phyloP scores from a whole-genome alignment of 768 basidiomycete genomes.

The Asterophora lycoperdoides region DNA sequence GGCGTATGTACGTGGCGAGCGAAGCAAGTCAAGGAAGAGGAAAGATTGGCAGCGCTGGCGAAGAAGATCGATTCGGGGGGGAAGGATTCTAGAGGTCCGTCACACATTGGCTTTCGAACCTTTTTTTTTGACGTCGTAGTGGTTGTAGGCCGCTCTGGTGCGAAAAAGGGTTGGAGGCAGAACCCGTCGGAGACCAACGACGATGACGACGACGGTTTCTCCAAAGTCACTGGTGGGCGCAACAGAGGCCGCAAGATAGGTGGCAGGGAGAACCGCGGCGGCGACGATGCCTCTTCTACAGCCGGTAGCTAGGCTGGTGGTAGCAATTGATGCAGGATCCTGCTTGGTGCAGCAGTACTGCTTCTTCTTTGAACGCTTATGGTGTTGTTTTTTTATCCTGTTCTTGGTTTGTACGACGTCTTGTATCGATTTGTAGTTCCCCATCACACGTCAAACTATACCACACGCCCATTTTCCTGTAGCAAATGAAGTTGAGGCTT shows the following conservation, averaged over 20 bases:
- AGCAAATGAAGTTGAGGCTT: no score
- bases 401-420: no score
- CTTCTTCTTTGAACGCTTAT: no score
- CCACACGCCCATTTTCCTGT: no score
- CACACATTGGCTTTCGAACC: background rate
- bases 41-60: conserved; percentile 8
- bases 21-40: conserved; percentile 23
- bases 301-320: background rate
- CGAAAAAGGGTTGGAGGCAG: conserved; percentile 9
- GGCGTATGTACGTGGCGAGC: conserved; percentile 33
- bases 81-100: conserved; percentile 1
- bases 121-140: background rate
- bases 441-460: no score
- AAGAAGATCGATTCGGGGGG: conserved; percentile 8
- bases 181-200: conserved; percentile 5
- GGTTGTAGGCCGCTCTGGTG: background rate
- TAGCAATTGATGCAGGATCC: no score
- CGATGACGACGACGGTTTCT: conserved; percentile 6
- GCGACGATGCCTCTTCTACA: background rate
- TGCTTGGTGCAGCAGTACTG: no score
- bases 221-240: conserved; percentile 3
- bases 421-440: no score
- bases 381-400: no score
- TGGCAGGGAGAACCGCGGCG: background rate
- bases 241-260: conserved; percentile 2